Evolutionary conservation across 2,329 filamentous ascomycete species (phyloP), one percentile per base, ranked within the genome.

Genomic region (Pestalotiopsis sp.): DNA sequence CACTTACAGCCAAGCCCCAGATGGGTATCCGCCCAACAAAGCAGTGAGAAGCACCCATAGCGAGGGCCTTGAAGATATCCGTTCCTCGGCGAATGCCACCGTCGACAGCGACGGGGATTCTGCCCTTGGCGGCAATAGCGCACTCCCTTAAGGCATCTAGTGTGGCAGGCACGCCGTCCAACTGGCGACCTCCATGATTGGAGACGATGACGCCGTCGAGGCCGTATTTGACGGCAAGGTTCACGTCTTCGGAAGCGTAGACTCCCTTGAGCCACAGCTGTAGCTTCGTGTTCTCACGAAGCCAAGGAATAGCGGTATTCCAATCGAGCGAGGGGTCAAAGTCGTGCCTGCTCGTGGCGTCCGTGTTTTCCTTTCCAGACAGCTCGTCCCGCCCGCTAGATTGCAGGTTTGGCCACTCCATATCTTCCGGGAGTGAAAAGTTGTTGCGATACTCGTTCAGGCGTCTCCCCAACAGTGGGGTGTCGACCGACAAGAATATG

Each of bases 401-500:
- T 63, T 38, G 27, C 6, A 84, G 80, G 69, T 85, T 86, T 4
- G 82, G 82, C 71, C 78, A 84, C 13, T 73, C 74, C 70, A 85
- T 78, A 60, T 80, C 79, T 14, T 80, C 76, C 0, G 85, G 85
- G 9, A 86, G 77, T 1, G 74, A 72, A 74, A 88, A 89, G 56
- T 83, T 80, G 70, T 87, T 87, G 3, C 85, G 81, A 71, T 83
- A 83, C 72, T 89, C 86, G 61, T 87, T 86, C 41, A 87, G 78
- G 0, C 87, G 80, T 31, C 83, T 81, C 0, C 87, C 87, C 0
- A 89, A 78, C 1, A 87, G 81, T 0, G 87, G 87, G 0, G 82
- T 82, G 71, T 90, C 87, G 1, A 87, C 86, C 0, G 87, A 85
- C 2, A 90, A 74, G 57, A 90, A 82, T 4, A 89, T 76, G 0